These are phyloP conservation scores for Paraphaeosphaeria minitans DNA, from an alignment of 2,329 filamentous ascomycete genomes.

Conservation along the genomic window DNA sequence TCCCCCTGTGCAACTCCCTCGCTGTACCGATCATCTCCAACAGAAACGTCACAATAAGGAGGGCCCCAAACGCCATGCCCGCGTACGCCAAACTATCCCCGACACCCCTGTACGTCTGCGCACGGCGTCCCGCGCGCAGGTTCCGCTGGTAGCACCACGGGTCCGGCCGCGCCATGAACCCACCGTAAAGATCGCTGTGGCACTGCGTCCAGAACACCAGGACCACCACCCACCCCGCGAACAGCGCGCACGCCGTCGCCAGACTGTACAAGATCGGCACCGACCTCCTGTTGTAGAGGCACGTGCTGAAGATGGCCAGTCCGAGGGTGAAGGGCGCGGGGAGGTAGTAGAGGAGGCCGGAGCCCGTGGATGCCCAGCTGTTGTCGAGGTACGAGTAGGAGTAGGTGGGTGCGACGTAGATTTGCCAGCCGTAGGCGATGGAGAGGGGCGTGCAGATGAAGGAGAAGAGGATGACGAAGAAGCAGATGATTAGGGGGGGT, in stretches of 20 bases:
- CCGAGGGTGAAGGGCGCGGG: background rate
- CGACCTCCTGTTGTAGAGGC: background rate
- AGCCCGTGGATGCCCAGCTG: background rate
- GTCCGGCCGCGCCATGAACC: background rate
- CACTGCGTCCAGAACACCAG: conserved; percentile 5
- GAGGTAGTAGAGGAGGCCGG: conserved; percentile 1
- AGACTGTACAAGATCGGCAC: conserved; percentile 1
- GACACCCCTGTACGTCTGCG: background rate
- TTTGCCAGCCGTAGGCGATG: background rate
- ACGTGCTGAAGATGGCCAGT: background rate
- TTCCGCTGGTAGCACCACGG: conserved; percentile 4
- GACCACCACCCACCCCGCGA: background rate
- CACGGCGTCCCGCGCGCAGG: background rate
- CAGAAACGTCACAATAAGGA: background rate
- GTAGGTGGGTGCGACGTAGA: background rate
- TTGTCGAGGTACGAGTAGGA: background rate
- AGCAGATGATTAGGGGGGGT: background rate
- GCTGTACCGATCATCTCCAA: background rate
- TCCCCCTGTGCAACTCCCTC: background rate
- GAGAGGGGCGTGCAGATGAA: background rate
- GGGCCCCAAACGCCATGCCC: background rate
- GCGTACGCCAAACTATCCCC: background rate
- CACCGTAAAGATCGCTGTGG: conserved; percentile 1
- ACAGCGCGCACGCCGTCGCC: background rate
- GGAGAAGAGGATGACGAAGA: conserved; percentile 5